Percentiles rank a stretch among this genome's conserved stretches.
Evolutionary conservation across 2,329 filamentous ascomycete species (phyloP).

Genomic region (Colletotrichum navitas): DNA sequence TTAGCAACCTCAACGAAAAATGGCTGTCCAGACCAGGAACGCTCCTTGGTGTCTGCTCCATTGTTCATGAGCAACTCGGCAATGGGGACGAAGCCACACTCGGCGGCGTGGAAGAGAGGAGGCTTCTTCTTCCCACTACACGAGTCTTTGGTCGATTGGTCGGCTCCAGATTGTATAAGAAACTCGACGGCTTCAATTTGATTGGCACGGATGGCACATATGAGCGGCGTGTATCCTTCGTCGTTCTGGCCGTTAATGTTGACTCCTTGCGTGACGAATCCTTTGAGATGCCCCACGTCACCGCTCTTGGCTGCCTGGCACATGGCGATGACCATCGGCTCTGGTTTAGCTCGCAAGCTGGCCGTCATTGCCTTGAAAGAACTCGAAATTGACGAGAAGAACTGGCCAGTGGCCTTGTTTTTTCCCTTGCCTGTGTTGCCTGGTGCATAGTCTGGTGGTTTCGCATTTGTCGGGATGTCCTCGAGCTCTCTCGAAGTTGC

Average conservation of each 20-base stretch:
- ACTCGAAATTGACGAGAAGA: slow-evolving; percentile 49
- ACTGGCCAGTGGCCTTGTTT: slow-evolving; percentile 33
- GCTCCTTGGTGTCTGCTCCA: slow-evolving; percentile 41
- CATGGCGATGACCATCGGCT: slow-evolving; percentile 53
- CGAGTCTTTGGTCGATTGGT: slow-evolving; percentile 42
- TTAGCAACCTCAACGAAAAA: slow-evolving; percentile 40
- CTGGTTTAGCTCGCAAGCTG: slow-evolving; percentile 51
- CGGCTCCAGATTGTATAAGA: slow-evolving; percentile 51
- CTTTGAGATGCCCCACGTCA: slow-evolving; percentile 51
- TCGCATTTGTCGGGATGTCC: background rate
- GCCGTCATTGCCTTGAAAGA: slow-evolving; percentile 54
- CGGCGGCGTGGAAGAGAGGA: slow-evolving; percentile 45
- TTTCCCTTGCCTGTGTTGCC: slow-evolving; percentile 32
- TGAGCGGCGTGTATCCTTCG: slow-evolving; percentile 51
- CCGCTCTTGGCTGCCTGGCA: slow-evolving; percentile 52
- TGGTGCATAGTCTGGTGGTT: slow-evolving; percentile 5
- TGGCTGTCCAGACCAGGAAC: slow-evolving; percentile 34
- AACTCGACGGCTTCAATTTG: slow-evolving; percentile 50
- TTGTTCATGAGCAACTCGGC: slow-evolving; percentile 40
- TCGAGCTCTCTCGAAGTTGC: background rate
- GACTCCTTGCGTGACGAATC: slow-evolving; percentile 51
- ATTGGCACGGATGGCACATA: slow-evolving; percentile 51
- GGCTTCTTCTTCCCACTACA: slow-evolving; percentile 42
- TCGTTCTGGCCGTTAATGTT: slow-evolving; percentile 54
- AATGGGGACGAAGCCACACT: slow-evolving; percentile 30